These are phyloP conservation scores for Catenaria anguillulae DNA, from an alignment of 371 early-diverging fungal genomes.

Conservation along the genomic window DNA sequence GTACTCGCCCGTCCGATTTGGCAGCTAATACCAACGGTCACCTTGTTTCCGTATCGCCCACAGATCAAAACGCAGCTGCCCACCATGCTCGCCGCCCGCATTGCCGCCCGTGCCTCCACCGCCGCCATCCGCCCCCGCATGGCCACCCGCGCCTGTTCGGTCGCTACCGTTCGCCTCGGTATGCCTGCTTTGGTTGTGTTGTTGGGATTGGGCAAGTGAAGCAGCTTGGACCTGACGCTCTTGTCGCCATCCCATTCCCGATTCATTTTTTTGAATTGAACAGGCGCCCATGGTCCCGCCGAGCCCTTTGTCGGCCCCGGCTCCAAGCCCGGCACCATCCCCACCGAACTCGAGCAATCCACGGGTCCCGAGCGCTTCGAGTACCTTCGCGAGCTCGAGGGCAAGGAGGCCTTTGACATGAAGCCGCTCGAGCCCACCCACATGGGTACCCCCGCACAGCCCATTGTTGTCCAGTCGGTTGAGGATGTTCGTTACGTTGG, in stretches of 20 bases:
- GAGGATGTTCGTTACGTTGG: constrained; percentile 76
- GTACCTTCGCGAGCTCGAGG: constrained; percentile 65
- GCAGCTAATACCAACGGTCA: too few relatives aligned
- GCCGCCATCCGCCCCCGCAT: background rate
- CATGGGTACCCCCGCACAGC: constrained; percentile 69
- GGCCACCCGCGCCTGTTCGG: background rate
- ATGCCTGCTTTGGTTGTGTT: background rate
- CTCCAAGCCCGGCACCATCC: constrained; percentile 22
- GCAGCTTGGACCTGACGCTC: background rate
- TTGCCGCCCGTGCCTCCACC: too few relatives aligned
- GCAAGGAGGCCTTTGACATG: constrained; percentile 77
- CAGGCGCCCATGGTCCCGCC: constrained; percentile 2
- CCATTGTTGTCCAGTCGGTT: constrained; percentile 68
- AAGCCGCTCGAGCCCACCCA: constrained; percentile 58
- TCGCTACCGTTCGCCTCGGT: background rate
- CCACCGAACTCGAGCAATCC: constrained; percentile 79
- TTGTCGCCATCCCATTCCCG: background rate
- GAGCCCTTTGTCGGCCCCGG: constrained; percentile 8
- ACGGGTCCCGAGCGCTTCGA: constrained; percentile 87
- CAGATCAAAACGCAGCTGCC: too few relatives aligned
- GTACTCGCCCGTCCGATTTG: too few relatives aligned
- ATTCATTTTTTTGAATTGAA: background rate
- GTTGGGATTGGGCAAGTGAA: background rate
- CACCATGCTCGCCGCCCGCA: constrained; percentile 9
- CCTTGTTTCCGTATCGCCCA: too few relatives aligned